These are phyloP conservation scores for Ceratocystis lukuohia DNA, from an alignment of 2,329 filamentous ascomycete species.

Conservation along the genomic window DNA sequence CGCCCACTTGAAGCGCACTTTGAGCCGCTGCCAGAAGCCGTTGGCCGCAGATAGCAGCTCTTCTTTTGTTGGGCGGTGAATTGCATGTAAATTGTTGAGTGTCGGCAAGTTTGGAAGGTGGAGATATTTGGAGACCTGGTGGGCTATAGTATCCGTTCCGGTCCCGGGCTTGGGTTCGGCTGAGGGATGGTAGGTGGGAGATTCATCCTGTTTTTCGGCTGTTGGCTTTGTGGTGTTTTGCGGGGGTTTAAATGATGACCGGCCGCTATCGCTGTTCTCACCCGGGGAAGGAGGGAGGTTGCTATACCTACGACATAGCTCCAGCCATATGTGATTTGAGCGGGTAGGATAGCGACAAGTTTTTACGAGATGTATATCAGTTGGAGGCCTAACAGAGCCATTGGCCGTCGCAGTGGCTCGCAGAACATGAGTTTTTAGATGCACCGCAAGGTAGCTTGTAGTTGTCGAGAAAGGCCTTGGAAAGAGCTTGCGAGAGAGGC, in stretches of 20 bases:
- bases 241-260: not conserved
- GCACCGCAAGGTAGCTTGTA: not conserved
- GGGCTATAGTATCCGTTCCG: slow-evolving; percentile 33
- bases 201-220: not conserved
- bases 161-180: not conserved
- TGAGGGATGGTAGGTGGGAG: not conserved
- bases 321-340: not conserved
- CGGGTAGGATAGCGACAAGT: not conserved
- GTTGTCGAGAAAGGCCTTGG: not conserved
- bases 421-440: not conserved
- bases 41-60: slow-evolving; percentile 83
- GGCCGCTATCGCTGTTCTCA: not conserved
- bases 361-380: not conserved
- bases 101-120: slow-evolving; percentile 50
- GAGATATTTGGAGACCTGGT: slow-evolving; percentile 46
- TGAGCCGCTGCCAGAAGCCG: slow-evolving; percentile 81
- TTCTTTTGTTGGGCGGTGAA: slow-evolving; percentile 68
- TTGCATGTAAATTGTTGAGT: slow-evolving; percentile 9
- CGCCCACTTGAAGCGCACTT: slow-evolving; percentile 93
- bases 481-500: not conserved
- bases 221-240: not conserved
- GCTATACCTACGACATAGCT: slow-evolving; percentile 2
- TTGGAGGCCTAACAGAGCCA: not conserved
- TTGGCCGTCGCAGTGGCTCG: not conserved
- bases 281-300: not conserved